phyloP scores from a whole-genome alignment of 352 stramenopile species.

The Thraustochytrium striatum region DNA sequence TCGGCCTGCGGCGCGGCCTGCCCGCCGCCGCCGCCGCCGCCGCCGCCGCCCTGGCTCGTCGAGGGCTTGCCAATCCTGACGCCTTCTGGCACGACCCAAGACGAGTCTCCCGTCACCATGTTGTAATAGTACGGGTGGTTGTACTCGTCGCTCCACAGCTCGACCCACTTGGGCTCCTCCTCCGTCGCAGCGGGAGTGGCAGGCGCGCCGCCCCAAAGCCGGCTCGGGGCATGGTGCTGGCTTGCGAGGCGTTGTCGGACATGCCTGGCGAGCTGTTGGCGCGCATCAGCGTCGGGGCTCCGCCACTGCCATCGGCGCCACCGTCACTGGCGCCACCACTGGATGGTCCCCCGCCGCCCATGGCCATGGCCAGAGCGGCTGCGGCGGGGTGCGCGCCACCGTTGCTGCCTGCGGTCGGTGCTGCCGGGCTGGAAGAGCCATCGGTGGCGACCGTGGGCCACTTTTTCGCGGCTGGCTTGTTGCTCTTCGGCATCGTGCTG shows the following conservation, averaged over 20 bases:
- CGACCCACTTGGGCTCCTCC: slow-evolving; percentile 4
- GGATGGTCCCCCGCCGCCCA: neutral
- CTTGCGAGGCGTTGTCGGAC: neutral
- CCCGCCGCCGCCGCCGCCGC: neutral
- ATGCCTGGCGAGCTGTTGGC: neutral
- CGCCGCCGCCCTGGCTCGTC: neutral
- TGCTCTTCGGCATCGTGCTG: neutral
- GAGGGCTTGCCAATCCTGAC: neutral
- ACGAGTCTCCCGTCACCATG: slow-evolving; percentile 32
- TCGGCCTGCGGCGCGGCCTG: neutral
- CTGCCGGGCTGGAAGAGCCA: neutral
- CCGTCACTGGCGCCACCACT: neutral
- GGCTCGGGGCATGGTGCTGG: neutral
- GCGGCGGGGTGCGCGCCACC: neutral
- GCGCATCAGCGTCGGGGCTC: neutral
- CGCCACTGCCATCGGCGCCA: neutral
- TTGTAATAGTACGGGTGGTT: slow-evolving; percentile 30
- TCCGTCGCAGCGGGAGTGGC: neutral
- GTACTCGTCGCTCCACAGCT: slow-evolving; percentile 30
- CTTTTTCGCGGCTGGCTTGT: neutral
- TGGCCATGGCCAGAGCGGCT: neutral
- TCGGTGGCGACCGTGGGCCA: neutral
- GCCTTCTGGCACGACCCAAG: neutral
- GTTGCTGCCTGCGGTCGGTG: neutral
- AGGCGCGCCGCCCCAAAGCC: too few species aligned